Percentiles rank a stretch among this genome's conserved stretches.
Evolutionary conservation across 2,329 filamentous ascomycete species (phyloP).

Genomic region (Chlorencoelia australis): DNA sequence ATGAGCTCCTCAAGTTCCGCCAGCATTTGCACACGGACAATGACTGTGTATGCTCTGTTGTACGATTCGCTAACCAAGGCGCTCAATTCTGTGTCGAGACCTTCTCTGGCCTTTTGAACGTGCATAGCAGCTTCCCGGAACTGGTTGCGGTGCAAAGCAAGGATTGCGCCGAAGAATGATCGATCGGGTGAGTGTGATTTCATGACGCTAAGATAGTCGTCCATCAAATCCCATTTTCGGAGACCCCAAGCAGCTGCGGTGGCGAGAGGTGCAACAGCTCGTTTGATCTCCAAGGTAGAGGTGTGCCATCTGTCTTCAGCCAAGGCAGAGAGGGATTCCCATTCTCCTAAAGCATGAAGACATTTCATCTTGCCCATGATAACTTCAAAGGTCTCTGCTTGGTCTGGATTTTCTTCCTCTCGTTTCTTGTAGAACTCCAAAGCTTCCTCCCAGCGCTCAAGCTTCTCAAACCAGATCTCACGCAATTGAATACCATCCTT

Average conservation of each 20-base stretch:
- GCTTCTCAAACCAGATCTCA: constrained; percentile 98
- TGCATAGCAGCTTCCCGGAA: constrained; percentile 84
- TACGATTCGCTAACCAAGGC: constrained; percentile 97
- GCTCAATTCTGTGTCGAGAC: constrained; percentile 88
- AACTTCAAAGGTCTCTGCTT: constrained; percentile 89
- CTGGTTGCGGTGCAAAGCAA: constrained; percentile 89
- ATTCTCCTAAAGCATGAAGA: constrained; percentile 91
- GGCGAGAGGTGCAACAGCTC: constrained; percentile 83
- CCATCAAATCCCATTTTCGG: constrained; percentile 97
- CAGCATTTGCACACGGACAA: constrained; percentile 97
- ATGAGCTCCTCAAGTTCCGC: constrained; percentile 98
- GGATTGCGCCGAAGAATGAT: constrained; percentile 94
- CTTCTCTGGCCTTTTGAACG: constrained; percentile 86
- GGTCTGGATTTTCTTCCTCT: constrained; percentile 58
- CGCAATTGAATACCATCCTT: constrained; percentile 87
- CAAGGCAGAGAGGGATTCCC: constrained; percentile 82
- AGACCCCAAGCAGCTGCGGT: constrained; percentile 95
- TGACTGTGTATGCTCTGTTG: constrained; percentile 93
- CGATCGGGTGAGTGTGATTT: constrained; percentile 87
- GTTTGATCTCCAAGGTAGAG: constrained; percentile 76
- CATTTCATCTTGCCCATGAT: constrained; percentile 99
- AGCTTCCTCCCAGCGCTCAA: constrained; percentile 97
- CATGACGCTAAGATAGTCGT: constrained; percentile 91
- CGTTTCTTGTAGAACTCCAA: constrained; percentile 84
- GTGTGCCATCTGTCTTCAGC: constrained; percentile 92